Conservation (phyloP, 305 asterid genomes). For the Fraxinus velutina region DNA sequence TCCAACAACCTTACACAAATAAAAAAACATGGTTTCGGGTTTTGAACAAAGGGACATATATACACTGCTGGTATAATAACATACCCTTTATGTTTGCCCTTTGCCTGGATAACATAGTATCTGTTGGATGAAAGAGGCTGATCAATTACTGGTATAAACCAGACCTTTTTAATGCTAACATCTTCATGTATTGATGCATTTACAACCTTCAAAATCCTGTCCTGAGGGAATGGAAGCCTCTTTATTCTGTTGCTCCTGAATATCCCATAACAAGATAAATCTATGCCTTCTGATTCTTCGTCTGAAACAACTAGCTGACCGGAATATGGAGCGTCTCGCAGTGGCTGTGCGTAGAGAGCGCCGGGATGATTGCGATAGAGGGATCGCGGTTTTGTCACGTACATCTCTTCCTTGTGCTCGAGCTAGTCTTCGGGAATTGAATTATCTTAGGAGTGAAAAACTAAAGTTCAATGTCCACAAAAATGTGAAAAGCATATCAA, state of each 20-base stretch:
- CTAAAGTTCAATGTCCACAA: background rate
- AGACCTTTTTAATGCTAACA: slow-evolving; percentile 42
- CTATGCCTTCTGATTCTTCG: slow-evolving; percentile 57
- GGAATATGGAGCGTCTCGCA: slow-evolving; percentile 41
- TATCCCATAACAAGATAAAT: slow-evolving; percentile 57
- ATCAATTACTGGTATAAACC: slow-evolving; percentile 76
- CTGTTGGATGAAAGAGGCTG: slow-evolving; percentile 63
- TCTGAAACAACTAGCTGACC: slow-evolving; percentile 55
- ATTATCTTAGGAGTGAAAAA: background rate
- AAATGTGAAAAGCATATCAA: background rate
- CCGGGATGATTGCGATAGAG: slow-evolving; percentile 42
- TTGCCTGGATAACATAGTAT: slow-evolving; percentile 64
- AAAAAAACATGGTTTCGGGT: background rate
- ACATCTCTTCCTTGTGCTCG: slow-evolving; percentile 30
- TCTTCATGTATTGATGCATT: slow-evolving; percentile 52
- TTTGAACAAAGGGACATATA: background rate
- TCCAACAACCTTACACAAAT: background rate
- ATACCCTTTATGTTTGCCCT: slow-evolving; percentile 70
- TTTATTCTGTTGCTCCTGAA: slow-evolving; percentile 43
- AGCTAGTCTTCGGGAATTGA: background rate
- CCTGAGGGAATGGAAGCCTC: slow-evolving; percentile 71
- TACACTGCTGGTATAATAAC: background rate
- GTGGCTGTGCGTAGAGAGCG: slow-evolving; percentile 36
- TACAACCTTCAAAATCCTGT: slow-evolving; percentile 66
- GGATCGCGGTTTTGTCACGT: slow-evolving; percentile 51